phyloP scores from a whole-genome alignment of 192 early-diverging fungal species.

The Linderina pennispora region DNA sequence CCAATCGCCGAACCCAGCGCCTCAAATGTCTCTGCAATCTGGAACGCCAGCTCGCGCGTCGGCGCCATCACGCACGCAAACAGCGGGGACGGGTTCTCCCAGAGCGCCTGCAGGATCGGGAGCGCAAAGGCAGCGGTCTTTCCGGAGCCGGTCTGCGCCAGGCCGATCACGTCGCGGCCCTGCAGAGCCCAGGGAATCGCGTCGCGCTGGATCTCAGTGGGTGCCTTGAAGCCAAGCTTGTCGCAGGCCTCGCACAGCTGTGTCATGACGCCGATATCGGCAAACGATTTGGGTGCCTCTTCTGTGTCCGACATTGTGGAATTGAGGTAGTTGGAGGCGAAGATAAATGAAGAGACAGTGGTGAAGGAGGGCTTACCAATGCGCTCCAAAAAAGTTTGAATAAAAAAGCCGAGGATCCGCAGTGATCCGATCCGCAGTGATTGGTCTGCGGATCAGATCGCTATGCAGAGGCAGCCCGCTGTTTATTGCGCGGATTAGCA shows the following conservation, averaged over 20 bases:
- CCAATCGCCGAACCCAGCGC: slow-evolving; percentile 87
- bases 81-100: slow-evolving; percentile 82
- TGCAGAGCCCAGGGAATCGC: slow-evolving; percentile 88
- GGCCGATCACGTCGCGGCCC: slow-evolving; percentile 91
- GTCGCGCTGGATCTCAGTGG: slow-evolving; percentile 88
- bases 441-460: too few relatives aligned
- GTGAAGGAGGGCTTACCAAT: not conserved
- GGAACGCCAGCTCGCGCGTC: slow-evolving; percentile 92
- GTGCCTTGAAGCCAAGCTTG: slow-evolving; percentile 79
- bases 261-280: slow-evolving; percentile 67
- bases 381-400: too few relatives aligned
- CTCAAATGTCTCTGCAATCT: slow-evolving; percentile 91
- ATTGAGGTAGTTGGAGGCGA: not conserved
- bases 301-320: not conserved
- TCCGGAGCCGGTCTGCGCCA: slow-evolving; percentile 96
- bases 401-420: too few relatives aligned
- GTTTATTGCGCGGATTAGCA: too few relatives aligned
- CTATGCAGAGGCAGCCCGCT: too few relatives aligned
- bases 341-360: not conserved
- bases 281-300: slow-evolving; percentile 12
- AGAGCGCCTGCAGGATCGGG: slow-evolving; percentile 78
- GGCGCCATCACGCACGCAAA: slow-evolving; percentile 97
- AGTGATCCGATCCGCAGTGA: too few relatives aligned
- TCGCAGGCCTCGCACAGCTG: slow-evolving; percentile 85
- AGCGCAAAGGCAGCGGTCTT: slow-evolving; percentile 85